Base-by-base conservation (phyloP, 768 basidiomycete genomes). In the Leccinum longicurvipes region DNA sequence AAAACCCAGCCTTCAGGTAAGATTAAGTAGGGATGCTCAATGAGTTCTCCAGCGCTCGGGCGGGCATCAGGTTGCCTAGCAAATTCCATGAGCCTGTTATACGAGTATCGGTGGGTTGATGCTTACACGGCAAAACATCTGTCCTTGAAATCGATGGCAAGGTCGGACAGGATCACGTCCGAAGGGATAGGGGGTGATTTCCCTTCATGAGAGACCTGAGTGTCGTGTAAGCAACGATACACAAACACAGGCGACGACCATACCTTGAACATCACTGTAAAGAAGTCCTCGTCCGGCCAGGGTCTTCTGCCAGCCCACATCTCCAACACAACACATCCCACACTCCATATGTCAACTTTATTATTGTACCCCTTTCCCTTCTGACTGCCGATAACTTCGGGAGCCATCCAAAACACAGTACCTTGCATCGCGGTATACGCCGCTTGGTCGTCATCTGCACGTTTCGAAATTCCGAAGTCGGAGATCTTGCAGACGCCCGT, bases 371-470 rank as follows among this genome's bases (percentile, higher is more conserved):
- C 93, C 63, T 89, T 87, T 24, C 70, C 69, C 71, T 87, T 86
- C 70, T 89, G 83, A 32, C 89, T 86, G 59, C 93, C 87, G 57
- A 93, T 83, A 52, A 97, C 92, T 75, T 93, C 95, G 0, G 95
- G 95, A 10, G 95, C 95, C 96, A 98, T 98, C 96, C 97, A 99
- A 71, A 97, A 98, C 32, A 98, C 90, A 19, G 95, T 95, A 24
- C 97, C 97, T 70, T 93, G 91, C 93, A 99, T 94, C 21, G 91
- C 90, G 2, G 94, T 96, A 60, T 83, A 86, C 49, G 89, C 89
- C 51, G 85, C 81, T 60, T 90, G 85, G 50, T 89, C 82, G 58
- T 97, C 93, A 59, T 90, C 93, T 59, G 86, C 93, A 58, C 91
- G 83, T 74, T 98, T 98, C n/a, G 93, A 96, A 55, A 98, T 98